Conservation (phyloP, 768 basidiomycete species). For the Candolleomyces efflorescens region DNA sequence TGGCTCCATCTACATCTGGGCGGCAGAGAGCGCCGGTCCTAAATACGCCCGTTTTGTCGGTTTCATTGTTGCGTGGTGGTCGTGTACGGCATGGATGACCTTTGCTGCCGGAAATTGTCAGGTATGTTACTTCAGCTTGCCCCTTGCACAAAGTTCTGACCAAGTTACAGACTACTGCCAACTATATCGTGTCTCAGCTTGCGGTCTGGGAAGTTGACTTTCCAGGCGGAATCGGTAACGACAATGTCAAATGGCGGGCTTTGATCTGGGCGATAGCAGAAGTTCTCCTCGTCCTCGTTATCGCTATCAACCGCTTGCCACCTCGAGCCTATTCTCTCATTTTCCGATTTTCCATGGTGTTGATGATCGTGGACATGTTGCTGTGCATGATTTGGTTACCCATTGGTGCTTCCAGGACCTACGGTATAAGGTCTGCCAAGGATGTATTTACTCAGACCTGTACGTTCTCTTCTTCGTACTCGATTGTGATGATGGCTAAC, state of each 20-base stretch:
- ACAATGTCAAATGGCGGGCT: conserved; percentile 82
- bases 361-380: conserved; percentile 86
- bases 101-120: conserved; percentile 88
- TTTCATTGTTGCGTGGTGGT: conserved; percentile 92
- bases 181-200: conserved; percentile 84
- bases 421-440: conserved; percentile 80
- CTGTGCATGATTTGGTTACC: conserved; percentile 91
- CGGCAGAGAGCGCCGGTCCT: conserved; percentile 86
- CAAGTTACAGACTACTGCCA: conserved; percentile 66
- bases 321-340: conserved; percentile 68
- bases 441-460: conserved; percentile 83
- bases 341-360: conserved; percentile 69
- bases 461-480: conserved; percentile 29
- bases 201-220: conserved; percentile 77
- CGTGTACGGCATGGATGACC: conserved; percentile 95
- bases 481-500: not conserved
- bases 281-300: conserved; percentile 59
- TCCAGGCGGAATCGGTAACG: conserved; percentile 69
- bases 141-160: not conserved
- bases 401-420: conserved; percentile 83
- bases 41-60: conserved; percentile 85
- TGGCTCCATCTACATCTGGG: conserved; percentile 94
- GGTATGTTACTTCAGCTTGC: conserved; percentile 33
- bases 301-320: conserved; percentile 84
- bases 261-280: conserved; percentile 84